Percentiles rank a stretch among this genome's conserved stretches.
These are phyloP conservation scores for Coemansia sp. DNA, from an alignment of 192 early-diverging fungal genomes.

Conservation along the genomic window DNA sequence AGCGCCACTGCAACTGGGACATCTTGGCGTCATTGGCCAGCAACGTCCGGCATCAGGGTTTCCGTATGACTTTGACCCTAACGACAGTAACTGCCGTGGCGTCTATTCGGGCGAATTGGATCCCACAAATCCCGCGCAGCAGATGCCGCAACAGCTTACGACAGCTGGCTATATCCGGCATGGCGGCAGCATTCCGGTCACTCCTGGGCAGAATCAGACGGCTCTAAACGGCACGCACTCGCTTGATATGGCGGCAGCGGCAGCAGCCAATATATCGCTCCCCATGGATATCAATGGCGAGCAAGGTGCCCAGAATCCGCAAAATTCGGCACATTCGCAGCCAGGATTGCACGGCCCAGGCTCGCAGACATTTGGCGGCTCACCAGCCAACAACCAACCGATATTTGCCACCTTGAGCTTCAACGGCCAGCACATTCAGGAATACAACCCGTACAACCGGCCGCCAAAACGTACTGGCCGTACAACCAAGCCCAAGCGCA, in stretches of 20 bases:
- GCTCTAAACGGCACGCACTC: slow-evolving; percentile 17
- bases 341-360: slow-evolving; percentile 22
- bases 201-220: slow-evolving; percentile 15
- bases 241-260: slow-evolving; percentile 30
- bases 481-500: slow-evolving; percentile 51
- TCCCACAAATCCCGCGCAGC: slow-evolving; percentile 18
- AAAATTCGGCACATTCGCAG: slow-evolving; percentile 12
- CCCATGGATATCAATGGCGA: slow-evolving; percentile 37
- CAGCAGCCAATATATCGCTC: slow-evolving; percentile 33
- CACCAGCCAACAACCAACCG: slow-evolving; percentile 38
- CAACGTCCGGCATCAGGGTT: slow-evolving; percentile 36
- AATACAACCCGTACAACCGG: slow-evolving; percentile 46
- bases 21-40: slow-evolving; percentile 39
- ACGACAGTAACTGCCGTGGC: slow-evolving; percentile 39
- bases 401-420: slow-evolving; percentile 46
- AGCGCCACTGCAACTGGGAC: slow-evolving; percentile 43
- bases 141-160: slow-evolving; percentile 33
- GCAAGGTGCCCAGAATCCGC: slow-evolving; percentile 19
- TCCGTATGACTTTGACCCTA: slow-evolving; percentile 49
- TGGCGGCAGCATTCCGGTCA: slow-evolving; percentile 30
- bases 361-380: slow-evolving; percentile 43
- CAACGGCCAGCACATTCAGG: slow-evolving; percentile 44
- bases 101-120: slow-evolving; percentile 44
- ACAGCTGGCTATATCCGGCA: slow-evolving; percentile 43
- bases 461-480: slow-evolving; percentile 37